Evolutionary conservation across 2,329 filamentous ascomycete species (phyloP).

Genomic region (Claviceps maximensis): DNA sequence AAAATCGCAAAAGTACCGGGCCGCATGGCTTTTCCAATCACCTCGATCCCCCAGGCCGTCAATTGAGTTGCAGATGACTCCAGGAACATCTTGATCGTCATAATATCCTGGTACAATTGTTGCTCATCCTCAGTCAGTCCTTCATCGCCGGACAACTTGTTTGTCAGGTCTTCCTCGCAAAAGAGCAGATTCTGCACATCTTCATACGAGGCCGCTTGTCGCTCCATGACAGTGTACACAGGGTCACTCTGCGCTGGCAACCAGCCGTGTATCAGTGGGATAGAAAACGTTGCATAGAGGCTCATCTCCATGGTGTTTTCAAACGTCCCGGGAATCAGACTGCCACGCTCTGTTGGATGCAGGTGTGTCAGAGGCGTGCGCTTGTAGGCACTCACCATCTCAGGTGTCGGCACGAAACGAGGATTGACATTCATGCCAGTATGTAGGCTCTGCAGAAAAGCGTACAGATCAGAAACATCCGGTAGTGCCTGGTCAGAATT

Average conservation of each 20-base stretch:
- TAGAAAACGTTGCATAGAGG: slow-evolving; percentile 79
- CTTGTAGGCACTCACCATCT: slow-evolving; percentile 33
- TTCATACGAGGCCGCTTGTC: slow-evolving; percentile 75
- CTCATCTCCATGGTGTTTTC: slow-evolving; percentile 78
- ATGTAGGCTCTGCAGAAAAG: slow-evolving; percentile 75
- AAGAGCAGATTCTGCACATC: slow-evolving; percentile 85
- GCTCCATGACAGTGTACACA: slow-evolving; percentile 55
- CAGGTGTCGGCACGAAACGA: slow-evolving; percentile 54
- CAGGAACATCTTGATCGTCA: slow-evolving; percentile 76
- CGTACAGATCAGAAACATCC: slow-evolving; percentile 77
- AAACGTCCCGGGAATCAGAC: slow-evolving; percentile 56
- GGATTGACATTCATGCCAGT: slow-evolving; percentile 99
- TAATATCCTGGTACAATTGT: slow-evolving; percentile 67
- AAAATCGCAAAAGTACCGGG: slow-evolving; percentile 79
- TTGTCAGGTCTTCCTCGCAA: slow-evolving; percentile 75
- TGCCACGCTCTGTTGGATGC: slow-evolving; percentile 35
- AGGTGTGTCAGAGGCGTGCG: slow-evolving; percentile 40
- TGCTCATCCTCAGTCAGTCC: slow-evolving; percentile 64
- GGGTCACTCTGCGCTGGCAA: slow-evolving; percentile 55
- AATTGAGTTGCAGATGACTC: slow-evolving; percentile 71
- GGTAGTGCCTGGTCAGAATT: slow-evolving; percentile 54
- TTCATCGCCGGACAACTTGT: slow-evolving; percentile 42
- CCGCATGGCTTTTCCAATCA: slow-evolving; percentile 55
- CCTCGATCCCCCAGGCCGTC: slow-evolving; percentile 65
- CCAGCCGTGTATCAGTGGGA: slow-evolving; percentile 91